Evolutionary conservation across 805 yeast genomes (phyloP).

Genomic region (Jamesozyma rosinii): DNA sequence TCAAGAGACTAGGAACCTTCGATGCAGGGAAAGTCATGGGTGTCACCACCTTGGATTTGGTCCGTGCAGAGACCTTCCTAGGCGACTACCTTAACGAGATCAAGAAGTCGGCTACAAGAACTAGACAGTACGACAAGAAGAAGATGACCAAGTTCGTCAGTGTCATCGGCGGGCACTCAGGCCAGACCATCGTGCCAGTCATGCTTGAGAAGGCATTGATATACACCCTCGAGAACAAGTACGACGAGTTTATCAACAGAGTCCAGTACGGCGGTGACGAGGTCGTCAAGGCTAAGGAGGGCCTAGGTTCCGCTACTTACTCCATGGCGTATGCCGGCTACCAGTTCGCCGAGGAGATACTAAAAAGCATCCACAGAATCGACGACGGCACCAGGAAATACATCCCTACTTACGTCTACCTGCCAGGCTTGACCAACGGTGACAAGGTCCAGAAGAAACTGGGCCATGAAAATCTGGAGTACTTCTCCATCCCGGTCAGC

Average conservation of each 20-base stretch:
- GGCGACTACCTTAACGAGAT: slow-evolving; percentile 44
- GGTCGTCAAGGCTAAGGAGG: slow-evolving; percentile 87
- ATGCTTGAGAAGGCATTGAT: slow-evolving; percentile 74
- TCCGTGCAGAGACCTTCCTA: slow-evolving; percentile 81
- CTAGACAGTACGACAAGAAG: slow-evolving; percentile 21
- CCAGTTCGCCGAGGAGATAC: slow-evolving; percentile 52
- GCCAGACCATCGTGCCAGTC: slow-evolving; percentile 90
- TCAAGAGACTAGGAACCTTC: slow-evolving; percentile 76
- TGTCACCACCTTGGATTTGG: slow-evolving; percentile 88
- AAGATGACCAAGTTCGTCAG: slow-evolving; percentile 70
- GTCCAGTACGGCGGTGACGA: slow-evolving; percentile 96
- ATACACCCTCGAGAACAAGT: slow-evolving; percentile 40
- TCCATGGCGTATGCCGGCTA: slow-evolving; percentile 93
- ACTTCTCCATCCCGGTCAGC: slow-evolving; percentile 54
- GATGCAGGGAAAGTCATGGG: slow-evolving; percentile 88
- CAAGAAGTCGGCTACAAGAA: slow-evolving; percentile 4
- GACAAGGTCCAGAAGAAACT: slow-evolving; percentile 33
- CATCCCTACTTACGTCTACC: slow-evolving; percentile 44
- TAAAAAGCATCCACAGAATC: slow-evolving; percentile 30
- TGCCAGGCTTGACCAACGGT: slow-evolving; percentile 47
- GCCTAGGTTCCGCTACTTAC: slow-evolving; percentile 87
- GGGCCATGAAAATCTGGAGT: slow-evolving; percentile 31
- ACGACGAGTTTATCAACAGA: slow-evolving; percentile 64
- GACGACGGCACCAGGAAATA: slow-evolving; percentile 15
- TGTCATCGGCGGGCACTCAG: slow-evolving; percentile 97